Evolutionary conservation across 805 yeast genomes (phyloP), one percentile per base, ranked within the genome.

Genomic region (Osmozyma mogii): DNA sequence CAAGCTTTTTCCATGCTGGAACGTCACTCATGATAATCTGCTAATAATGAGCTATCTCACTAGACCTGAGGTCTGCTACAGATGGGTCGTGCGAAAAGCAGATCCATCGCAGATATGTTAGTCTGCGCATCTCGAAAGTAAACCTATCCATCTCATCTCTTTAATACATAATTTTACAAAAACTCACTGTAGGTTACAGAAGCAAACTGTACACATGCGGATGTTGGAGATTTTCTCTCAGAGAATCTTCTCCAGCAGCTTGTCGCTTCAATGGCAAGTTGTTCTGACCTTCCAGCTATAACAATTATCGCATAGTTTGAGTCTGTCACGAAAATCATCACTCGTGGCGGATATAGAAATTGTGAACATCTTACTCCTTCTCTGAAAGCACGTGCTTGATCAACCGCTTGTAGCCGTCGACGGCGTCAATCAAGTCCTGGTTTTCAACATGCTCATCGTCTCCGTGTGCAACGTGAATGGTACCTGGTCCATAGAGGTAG

Each of bases 1-100:
- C 94, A 6, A 78, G 63, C 44, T 75, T 66, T 51, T 83, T 83
- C 94, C 94, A 83, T 1, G 94, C 94, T 22, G 94, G 94, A n/a
- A 72, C 54, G 40, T 49, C 33, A 17, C 44, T 38, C 45, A 41
- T 43, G 25, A 11, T 25, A 16, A 10, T 22, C n/a, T 19, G 12
- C 17, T 7, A 18, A 25, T 24, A 27, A 20, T 16, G 6, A 3
- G 12, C 20, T 12, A 18, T 18, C 14, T 21, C 14, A 9, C 9
- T 14, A 14, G 14, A 19, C 22, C 14, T 25, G 30, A 24, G 14
- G n/a, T 15, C 12, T 13, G 20, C 15, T 14, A 17, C n/a, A n/a
- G 23, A 27, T 25, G 25, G 22, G 40, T 22, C 38, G 42, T 38
- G 42, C 34, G 40, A 35, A 32, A 13, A 31, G 34, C 38, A 36